Conservation (phyloP, 306 rosid species). For the Quercus suber region DNA sequence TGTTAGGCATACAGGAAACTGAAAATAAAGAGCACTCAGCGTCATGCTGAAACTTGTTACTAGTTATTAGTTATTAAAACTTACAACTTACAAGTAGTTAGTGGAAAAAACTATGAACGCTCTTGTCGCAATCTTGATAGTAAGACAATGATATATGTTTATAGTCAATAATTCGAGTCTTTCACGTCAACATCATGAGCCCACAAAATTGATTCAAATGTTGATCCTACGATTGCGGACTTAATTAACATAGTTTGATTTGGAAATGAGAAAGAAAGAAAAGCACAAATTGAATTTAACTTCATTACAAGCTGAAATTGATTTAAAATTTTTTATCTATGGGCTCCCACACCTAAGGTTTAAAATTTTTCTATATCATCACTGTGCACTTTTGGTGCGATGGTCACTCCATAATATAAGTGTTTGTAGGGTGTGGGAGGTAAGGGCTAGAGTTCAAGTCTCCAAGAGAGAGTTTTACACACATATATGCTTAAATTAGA, state of each 20-base stretch:
- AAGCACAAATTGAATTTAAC: neutral
- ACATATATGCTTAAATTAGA: too few relatives aligned
- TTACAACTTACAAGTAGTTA: slow-evolving; percentile 3
- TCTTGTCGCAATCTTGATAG: neutral
- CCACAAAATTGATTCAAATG: neutral
- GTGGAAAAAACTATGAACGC: slow-evolving; percentile 14
- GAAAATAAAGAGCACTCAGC: neutral
- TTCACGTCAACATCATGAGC: slow-evolving; percentile 14
- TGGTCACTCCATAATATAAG: too few relatives aligned
- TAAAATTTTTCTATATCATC: too few relatives aligned
- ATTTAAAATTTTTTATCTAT: neutral
- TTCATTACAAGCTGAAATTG: neutral
- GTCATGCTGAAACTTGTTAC: slow-evolving; percentile 31
- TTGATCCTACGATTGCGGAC: slow-evolving; percentile 11
- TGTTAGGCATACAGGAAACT: neutral
- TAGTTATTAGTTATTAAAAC: too few relatives aligned
- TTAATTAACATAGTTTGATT: neutral
- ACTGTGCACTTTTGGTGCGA: rapidly evolving
- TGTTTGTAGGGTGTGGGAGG: too few relatives aligned
- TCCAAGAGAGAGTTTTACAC: rapidly evolving
- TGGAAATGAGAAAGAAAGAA: neutral
- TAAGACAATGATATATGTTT: neutral
- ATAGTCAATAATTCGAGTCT: neutral
- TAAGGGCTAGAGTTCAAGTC: too few relatives aligned
- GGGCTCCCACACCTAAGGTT: too few relatives aligned